Evolutionary conservation across 2,329 filamentous ascomycete species (phyloP).

Genomic region (Fusarium tanahbumbuense): DNA sequence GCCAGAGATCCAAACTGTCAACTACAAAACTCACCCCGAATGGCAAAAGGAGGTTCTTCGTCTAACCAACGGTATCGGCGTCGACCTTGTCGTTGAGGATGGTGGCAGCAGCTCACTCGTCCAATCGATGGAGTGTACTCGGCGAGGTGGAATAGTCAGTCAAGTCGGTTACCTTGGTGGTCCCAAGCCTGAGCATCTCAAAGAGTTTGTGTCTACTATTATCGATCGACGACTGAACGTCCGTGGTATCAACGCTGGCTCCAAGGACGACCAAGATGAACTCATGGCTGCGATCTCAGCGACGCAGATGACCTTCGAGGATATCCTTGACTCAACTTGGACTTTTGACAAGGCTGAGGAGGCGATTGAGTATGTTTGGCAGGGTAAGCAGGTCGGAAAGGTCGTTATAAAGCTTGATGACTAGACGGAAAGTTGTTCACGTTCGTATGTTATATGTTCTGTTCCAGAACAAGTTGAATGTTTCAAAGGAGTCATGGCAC

Average conservation of each 20-base stretch:
- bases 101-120: conserved; percentile 54
- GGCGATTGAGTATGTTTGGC: conserved; percentile 56
- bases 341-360: conserved; percentile 56
- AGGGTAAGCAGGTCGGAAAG: conserved; percentile 58
- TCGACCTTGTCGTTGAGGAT: conserved; percentile 62
- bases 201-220: conserved; percentile 51
- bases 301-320: conserved; percentile 51
- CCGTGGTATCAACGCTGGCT: conserved; percentile 55
- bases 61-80: conserved; percentile 57
- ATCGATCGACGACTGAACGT: conserved; percentile 54
- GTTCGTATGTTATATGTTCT: neutral
- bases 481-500: neutral
- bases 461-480: neutral
- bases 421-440: neutral
- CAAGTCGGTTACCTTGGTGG: conserved; percentile 57
- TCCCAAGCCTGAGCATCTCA: conserved; percentile 46
- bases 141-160: conserved; percentile 56
- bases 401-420: conserved; percentile 46
- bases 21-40: conserved; percentile 59
- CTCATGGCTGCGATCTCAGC: conserved; percentile 51
- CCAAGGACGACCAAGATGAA: conserved; percentile 55
- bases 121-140: conserved; percentile 54
- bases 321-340: conserved; percentile 54
- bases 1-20: conserved; percentile 60
- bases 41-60: conserved; percentile 60